Base-by-base conservation (phyloP, 805 yeast species). In the Maudiozyma saulgeensis region DNA sequence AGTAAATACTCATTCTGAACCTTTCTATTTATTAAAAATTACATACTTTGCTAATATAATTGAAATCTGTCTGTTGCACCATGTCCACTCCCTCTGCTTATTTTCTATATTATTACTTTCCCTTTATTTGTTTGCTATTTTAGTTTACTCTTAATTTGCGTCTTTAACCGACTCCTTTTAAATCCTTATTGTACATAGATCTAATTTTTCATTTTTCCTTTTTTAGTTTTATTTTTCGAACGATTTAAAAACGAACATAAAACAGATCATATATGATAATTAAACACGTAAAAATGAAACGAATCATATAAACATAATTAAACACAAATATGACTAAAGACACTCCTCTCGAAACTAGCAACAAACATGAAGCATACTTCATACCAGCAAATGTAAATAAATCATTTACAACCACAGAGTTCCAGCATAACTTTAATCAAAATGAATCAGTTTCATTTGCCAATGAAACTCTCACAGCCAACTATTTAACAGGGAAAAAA, bases 181-280 rank as follows among this genome's bases (percentile, higher is more conserved):
- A 44, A 40, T 15, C 23, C 35, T 44, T 26, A 18, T 40, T 55
- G 46, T 38, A 52, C 34, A 34, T 56, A 53, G 62, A 61, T 58
- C 41, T 52, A 56, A 26, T 51, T 46, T 13, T 63, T 55, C 2
- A 59, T 49, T 25, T 58, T 43, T 6, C 53, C 25, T 3, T 63
- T 58, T 25, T 59, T 47, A 16, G 50, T 49, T 43, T 53, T 53
- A 49, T 59, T 63, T 16, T 54, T 56, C 19, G 56, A 41, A 5
- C 62, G 61, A 18, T 28, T 11, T 28, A 28, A 28, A 28, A 28
- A 35, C n/a, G 18, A 16, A n/a, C 7, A 12, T n/a, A 18, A 12
- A 7, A 12, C 25, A 12, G 2, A 38, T n/a, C 18, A 16, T 4
- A 23, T 21, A 5, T 7, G 13, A 21, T 23, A 41, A 15, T 21